Conservation (phyloP, 2,329 filamentous ascomycete species). For the Pestalotiopsis sp. region DNA sequence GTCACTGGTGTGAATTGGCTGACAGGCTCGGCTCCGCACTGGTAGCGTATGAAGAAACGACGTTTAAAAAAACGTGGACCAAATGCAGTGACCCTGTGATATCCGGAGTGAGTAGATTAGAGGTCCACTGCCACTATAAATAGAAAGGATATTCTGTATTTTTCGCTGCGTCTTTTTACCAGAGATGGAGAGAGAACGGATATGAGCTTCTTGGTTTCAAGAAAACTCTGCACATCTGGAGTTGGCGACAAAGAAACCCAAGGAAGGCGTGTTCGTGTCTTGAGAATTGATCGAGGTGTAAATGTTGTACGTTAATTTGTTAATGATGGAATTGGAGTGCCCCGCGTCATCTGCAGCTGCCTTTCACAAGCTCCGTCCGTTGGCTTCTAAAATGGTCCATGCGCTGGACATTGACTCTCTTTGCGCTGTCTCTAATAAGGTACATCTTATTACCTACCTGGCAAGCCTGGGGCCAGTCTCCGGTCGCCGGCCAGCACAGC, state of each 20-base stretch:
- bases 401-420: not conserved
- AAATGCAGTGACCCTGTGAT: not conserved
- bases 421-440: not conserved
- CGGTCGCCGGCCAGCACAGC: not conserved
- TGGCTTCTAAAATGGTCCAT: constrained; percentile 2
- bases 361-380: constrained; percentile 1
- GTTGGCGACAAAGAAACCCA: not conserved
- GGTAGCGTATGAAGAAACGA: not conserved
- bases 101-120: not conserved
- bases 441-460: not conserved
- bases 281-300: not conserved
- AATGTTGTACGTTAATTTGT: not conserved
- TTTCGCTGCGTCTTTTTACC: not conserved
- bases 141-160: not conserved
- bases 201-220: not conserved
- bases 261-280: no score
- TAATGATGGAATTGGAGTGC: not conserved
- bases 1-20: not conserved
- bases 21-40: not conserved
- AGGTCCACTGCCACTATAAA: not conserved
- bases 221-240: not conserved
- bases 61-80: not conserved
- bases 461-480: not conserved
- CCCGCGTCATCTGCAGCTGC: constrained; percentile 13
- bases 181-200: not conserved